phyloP scores from a whole-genome alignment of 169 alveolate species.

The Eimeria praecox region DNA sequence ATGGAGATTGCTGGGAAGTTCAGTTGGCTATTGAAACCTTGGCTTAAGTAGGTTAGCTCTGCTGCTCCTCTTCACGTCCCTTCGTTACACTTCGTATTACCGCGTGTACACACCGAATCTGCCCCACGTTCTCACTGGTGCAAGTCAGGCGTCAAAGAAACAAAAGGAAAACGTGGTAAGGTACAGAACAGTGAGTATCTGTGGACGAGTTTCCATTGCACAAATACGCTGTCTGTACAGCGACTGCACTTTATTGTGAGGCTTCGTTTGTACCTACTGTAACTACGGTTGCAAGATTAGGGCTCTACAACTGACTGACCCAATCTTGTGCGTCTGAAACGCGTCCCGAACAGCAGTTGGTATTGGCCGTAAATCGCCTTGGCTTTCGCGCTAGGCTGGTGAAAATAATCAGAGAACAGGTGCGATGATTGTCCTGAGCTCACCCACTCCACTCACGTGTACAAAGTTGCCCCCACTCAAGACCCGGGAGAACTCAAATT shows the following conservation, averaged over 20 bases:
- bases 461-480: too few relatives aligned
- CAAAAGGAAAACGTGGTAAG: too few relatives aligned
- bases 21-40: too few relatives aligned
- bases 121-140: neutral
- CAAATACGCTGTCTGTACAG: neutral
- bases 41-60: too few relatives aligned
- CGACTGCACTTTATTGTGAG: neutral
- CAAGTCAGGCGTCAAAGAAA: too few relatives aligned
- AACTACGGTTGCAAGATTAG: neutral
- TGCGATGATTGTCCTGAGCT: too few relatives aligned
- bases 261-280: too few relatives aligned
- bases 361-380: too few relatives aligned
- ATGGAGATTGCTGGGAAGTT: neutral
- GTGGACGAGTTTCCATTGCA: neutral
- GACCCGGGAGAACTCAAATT: too few relatives aligned
- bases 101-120: neutral
- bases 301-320: neutral
- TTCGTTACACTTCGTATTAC: neutral
- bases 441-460: too few relatives aligned
- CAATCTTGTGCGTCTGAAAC: neutral
- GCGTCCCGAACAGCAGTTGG: neutral
- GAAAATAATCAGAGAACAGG: too few relatives aligned
- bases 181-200: neutral
- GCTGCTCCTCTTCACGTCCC: too few relatives aligned
- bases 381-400: neutral